phyloP scores from a whole-genome alignment of 2,329 filamentous ascomycete genomes.

The Celoporthe dispersa region DNA sequence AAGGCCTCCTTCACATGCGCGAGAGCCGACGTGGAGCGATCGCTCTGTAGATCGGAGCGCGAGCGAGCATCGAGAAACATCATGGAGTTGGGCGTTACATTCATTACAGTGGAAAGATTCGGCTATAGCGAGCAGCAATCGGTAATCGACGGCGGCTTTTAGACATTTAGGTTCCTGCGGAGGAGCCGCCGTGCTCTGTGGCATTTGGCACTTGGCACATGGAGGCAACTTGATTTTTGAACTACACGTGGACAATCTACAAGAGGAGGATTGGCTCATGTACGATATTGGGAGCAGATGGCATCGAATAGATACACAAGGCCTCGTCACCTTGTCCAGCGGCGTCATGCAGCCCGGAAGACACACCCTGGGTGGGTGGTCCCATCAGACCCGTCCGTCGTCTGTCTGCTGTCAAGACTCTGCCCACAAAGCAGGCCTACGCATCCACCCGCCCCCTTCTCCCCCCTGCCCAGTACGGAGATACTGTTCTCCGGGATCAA shows the following conservation, averaged over 20 bases:
- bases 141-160: background rate
- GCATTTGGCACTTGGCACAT: background rate
- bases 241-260: background rate
- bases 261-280: background rate
- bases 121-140: background rate
- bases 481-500: too few relatives aligned
- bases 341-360: background rate
- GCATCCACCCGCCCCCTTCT: too few relatives aligned
- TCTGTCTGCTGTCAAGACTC: background rate
- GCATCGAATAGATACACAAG: background rate
- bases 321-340: background rate
- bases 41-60: conserved; percentile 56
- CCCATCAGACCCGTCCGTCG: background rate
- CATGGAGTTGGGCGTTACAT: conserved; percentile 21
- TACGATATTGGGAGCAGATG: conserved; percentile 1
- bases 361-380: background rate
- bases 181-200: background rate
- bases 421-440: background rate
- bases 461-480: too few relatives aligned
- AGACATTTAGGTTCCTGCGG: background rate
- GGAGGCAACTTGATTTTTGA: background rate
- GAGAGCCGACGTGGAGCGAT: conserved; percentile 85
- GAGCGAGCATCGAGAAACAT: conserved; percentile 26
- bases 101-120: conserved; percentile 9
- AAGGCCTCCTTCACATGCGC: conserved; percentile 84